Conservation (phyloP, 176 grass and related monocot genomes). For the Echinochloa phyllopogon region DNA sequence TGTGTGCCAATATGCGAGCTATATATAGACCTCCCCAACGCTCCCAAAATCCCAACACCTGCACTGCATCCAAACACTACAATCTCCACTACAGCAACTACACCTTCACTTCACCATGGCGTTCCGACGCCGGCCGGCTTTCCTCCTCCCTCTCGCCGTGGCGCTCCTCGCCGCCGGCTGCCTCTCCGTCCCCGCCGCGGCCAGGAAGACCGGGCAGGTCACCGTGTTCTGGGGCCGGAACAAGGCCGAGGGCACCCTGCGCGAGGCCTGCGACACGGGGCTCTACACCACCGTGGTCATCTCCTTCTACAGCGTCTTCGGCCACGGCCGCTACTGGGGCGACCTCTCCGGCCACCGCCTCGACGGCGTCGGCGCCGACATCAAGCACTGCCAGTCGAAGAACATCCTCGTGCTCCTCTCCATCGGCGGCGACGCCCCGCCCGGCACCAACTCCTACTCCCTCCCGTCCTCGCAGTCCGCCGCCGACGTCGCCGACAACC, state of each 20-base stretch:
- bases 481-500: not conserved
- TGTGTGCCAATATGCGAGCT: too few species aligned
- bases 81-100: too few species aligned
- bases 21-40: not conserved
- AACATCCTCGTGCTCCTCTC: conserved; percentile 15
- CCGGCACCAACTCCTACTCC: not conserved
- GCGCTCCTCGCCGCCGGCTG: not conserved
- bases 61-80: too few species aligned
- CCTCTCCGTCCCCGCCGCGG: too few species aligned
- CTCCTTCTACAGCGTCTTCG: conserved; percentile 30
- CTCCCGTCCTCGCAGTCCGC: not conserved
- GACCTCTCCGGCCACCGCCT: conserved; percentile 4
- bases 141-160: not conserved
- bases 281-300: conserved; percentile 24
- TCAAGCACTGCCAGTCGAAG: conserved; percentile 13
- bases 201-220: not conserved
- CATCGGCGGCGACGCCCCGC: not conserved
- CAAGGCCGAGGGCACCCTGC: not conserved
- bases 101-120: not conserved
- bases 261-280: conserved; percentile 17
- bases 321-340: conserved; percentile 16
- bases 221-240: conserved; percentile 28
- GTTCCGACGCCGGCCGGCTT: not conserved
- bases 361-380: not conserved
- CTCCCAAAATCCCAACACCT: not conserved